Evolutionary conservation across 2,329 filamentous ascomycete species (phyloP), one percentile per base, ranked within the genome.

Genomic region (Fusarium pseudograminearum): DNA sequence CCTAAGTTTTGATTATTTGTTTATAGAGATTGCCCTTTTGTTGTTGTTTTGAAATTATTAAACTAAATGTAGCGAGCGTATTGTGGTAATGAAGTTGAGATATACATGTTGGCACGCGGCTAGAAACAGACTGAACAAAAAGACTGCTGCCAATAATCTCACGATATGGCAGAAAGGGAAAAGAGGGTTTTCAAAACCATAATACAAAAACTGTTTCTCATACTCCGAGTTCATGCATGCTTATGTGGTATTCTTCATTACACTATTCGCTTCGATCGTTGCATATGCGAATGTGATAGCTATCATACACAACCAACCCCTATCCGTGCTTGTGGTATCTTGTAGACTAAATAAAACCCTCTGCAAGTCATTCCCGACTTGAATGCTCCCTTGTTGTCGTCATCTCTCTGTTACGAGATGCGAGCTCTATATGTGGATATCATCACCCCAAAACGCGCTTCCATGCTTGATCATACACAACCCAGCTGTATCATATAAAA

Each of bases 51-150:
- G 34, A 47, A 24, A 7, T 11, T 36, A 30, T 30, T 41, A 33
- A 46, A 46, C 5, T 31, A 28, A 38, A 30, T 38, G n/a, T 26
- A 33, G 30, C 20, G 42, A 47, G 50, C 26, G 46, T 69, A 67
- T 67, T 70, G 53, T 72, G 52, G 67, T 69, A 69, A 69, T 69
- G 67, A 67, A 67, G 67, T 62, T 62, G 66, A 40, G 57, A 48
- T 50, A 60, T 44, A 47, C 28, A 45, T 22, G n/a, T 50, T 45
- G 33, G 50, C 51, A 64, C 16, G 14, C n/a, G 33, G 44, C 36
- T 26, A 12, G 34, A 50, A 36, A 34, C 31, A 59, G 44, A 64
- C 15, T 58, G 33, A 44, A 58, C 40, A 34, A 40, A 38, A 45
- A 55, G 33, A 55, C 38, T 20, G 28, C n/a, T 31, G 50, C 18